Conservation (phyloP, 345 rosid genomes). For the Citrus mangshanensis region DNA sequence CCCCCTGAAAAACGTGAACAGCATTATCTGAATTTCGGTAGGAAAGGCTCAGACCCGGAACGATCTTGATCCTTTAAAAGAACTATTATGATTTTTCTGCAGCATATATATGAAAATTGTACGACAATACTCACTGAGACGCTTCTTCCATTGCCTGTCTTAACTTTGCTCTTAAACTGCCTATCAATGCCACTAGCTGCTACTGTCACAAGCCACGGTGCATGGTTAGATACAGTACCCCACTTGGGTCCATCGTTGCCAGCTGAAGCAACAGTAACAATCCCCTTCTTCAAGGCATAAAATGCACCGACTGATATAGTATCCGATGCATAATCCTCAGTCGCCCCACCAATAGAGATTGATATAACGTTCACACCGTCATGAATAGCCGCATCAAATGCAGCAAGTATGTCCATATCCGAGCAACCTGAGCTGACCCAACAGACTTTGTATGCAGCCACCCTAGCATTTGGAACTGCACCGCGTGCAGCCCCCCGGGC, state of each 20-base stretch:
- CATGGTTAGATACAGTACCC: constrained; percentile 55
- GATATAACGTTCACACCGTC: constrained; percentile 86
- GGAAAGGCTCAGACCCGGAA: no score
- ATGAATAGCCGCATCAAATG: constrained; percentile 67
- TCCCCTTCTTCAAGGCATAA: constrained; percentile 82
- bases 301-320: constrained; percentile 68
- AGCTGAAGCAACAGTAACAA: constrained; percentile 70
- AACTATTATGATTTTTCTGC: no score
- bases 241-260: constrained; percentile 73
- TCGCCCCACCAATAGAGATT: constrained; percentile 61
- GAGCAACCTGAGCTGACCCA: constrained; percentile 74
- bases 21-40: no score
- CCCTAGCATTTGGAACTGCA: constrained; percentile 72
- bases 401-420: constrained; percentile 84
- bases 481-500: constrained; percentile 78
- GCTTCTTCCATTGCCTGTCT: constrained; percentile 59
- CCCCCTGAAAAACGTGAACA: constrained; percentile 37
- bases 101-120: no score
- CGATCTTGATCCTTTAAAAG: no score
- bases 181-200: constrained; percentile 85
- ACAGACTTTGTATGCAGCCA: constrained; percentile 84
- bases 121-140: constrained; percentile 38
- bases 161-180: constrained; percentile 58
- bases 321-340: constrained; percentile 41
- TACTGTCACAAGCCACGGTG: constrained; percentile 88